Percentiles rank a stretch among this genome's conserved stretches.
Conservation (phyloP, 345 rosid species). For the Erysimum cheiranthoides region DNA sequence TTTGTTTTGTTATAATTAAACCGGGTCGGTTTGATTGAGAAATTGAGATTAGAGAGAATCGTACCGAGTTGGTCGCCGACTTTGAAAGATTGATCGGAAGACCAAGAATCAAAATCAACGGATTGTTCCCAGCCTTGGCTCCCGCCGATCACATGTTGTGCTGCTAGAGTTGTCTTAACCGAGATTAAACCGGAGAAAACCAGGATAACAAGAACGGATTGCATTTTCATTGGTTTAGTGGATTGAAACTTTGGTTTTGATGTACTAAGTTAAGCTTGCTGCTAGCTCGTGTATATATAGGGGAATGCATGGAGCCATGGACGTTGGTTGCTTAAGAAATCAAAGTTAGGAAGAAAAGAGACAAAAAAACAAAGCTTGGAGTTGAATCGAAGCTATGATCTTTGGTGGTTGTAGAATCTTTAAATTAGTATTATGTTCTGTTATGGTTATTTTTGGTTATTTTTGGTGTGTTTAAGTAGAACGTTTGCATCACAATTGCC, state of each 20-base stretch:
- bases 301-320: constrained; percentile 30
- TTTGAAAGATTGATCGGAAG: constrained; percentile 68
- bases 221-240: constrained; percentile 39
- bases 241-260: not conserved
- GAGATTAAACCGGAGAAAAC: constrained; percentile 47
- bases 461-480: constrained; percentile 22
- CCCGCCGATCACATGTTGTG: constrained; percentile 76
- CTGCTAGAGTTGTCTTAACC: constrained; percentile 51
- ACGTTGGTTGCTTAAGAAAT: constrained; percentile 23
- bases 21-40: constrained; percentile 16
- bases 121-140: constrained; percentile 94
- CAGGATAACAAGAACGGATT: constrained; percentile 43
- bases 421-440: constrained; percentile 13
- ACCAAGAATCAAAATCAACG: constrained; percentile 75
- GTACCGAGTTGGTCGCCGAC: constrained; percentile 84
- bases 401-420: constrained; percentile 40
- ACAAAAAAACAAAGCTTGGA: constrained; percentile 56
- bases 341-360: constrained; percentile 31
- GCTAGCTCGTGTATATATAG: constrained; percentile 37
- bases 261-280: not conserved
- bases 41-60: constrained; percentile 13
- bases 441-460: not conserved
- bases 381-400: constrained; percentile 65
- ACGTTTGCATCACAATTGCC: constrained; percentile 42
- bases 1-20: constrained; percentile 4